phyloP scores from a whole-genome alignment of 73 alveolate genomes.

The Paramecium tetraurelia region DNA sequence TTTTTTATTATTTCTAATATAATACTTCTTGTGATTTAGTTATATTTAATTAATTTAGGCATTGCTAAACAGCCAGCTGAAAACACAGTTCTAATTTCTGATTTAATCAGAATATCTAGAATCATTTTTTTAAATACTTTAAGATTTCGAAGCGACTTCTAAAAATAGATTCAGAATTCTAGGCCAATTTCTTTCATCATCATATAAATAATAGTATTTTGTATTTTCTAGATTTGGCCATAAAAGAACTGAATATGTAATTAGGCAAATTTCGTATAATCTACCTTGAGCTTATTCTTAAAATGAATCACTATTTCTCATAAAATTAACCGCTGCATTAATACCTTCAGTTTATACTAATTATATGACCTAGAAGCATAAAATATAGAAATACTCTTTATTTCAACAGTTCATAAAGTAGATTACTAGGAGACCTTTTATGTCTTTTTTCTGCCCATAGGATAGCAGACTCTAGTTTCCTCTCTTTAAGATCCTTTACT shows the following conservation, averaged over 20 bases:
- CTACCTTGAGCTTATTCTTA: too few species aligned
- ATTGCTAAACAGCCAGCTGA: slow-evolving; percentile 30
- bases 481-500: not conserved
- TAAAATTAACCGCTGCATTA: not conserved
- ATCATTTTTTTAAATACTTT: not conserved
- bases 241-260: not conserved
- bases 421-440: not conserved
- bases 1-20: not conserved
- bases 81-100: not conserved
- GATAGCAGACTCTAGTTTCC: not conserved
- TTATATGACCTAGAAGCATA: not conserved
- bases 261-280: not conserved
- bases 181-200: not conserved
- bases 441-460: slow-evolving; percentile 5
- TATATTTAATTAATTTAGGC: slow-evolving; percentile 45
- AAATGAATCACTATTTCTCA: not conserved
- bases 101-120: not conserved
- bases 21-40: slow-evolving; percentile 1
- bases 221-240: not conserved
- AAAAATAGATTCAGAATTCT: not conserved
- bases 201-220: not conserved
- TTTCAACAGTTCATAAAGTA: not conserved
- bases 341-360: not conserved
- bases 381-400: not conserved
- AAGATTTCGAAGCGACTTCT: not conserved